A percentile compares a stretch with the other conserved stretches of the same genome.
Evolutionary conservation across 2,329 filamentous ascomycete genomes (phyloP).

Genomic region (Aspergillus costaricaensis): DNA sequence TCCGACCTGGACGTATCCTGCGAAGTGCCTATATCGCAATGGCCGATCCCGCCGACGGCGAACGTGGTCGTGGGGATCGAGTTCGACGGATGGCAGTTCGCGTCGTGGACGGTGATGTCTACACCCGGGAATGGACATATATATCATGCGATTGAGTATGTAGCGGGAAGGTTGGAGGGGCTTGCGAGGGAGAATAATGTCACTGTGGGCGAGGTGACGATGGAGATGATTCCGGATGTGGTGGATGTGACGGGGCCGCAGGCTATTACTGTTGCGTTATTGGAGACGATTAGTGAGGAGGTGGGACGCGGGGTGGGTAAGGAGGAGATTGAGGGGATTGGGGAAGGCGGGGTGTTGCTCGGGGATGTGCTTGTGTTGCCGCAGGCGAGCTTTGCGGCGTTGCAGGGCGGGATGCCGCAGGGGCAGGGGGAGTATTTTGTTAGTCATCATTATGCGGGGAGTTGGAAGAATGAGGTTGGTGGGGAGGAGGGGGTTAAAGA

Average conservation of each 20-base stretch:
- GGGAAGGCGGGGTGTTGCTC: conserved; percentile 9
- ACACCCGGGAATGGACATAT: conserved; percentile 14
- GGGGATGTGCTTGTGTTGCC: conserved; percentile 18
- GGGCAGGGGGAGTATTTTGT: conserved; percentile 19
- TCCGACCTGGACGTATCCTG: conserved; percentile 45
- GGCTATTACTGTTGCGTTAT: conserved; percentile 17
- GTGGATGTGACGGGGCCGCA: conserved; percentile 16
- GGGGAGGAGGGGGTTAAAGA: conserved; percentile 7
- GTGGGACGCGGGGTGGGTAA: neutral
- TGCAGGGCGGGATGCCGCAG: conserved; percentile 12
- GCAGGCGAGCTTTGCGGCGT: conserved; percentile 17
- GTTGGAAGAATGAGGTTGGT: conserved; percentile 17
- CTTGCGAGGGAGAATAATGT: conserved; percentile 11
- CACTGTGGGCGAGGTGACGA: conserved; percentile 8
- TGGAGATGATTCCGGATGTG: conserved; percentile 15
- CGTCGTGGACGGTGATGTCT: conserved; percentile 18
- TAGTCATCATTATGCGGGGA: conserved; percentile 17
- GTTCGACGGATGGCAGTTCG: conserved; percentile 19
- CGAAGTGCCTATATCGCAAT: conserved; percentile 35
- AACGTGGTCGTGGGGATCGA: conserved; percentile 27
- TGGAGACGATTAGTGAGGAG: conserved; percentile 6
- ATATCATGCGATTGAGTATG: conserved; percentile 16
- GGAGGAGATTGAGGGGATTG: conserved; percentile 2
- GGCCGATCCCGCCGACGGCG: conserved; percentile 23
- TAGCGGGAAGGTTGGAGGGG: conserved; percentile 7